These are phyloP conservation scores for Paramecium tetraurelia DNA, from an alignment of 73 alveolate species.

Conservation along the genomic window DNA sequence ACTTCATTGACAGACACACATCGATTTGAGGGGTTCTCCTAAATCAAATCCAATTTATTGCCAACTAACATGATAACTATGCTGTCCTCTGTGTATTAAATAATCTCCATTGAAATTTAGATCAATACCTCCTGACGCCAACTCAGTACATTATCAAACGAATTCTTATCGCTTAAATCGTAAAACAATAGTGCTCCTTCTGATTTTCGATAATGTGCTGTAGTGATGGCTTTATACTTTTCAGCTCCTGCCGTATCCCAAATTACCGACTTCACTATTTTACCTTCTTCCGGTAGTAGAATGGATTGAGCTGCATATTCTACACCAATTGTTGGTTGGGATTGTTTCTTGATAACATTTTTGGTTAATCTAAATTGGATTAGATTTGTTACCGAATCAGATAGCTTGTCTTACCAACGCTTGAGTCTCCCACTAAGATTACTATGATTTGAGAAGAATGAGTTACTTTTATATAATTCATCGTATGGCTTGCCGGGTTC, in stretches of 20 bases:
- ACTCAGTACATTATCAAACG: slow-evolving; percentile 59
- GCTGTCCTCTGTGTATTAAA: slow-evolving; percentile 64
- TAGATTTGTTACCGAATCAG: slow-evolving; percentile 34
- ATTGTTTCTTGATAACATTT: slow-evolving; percentile 31
- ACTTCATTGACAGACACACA: slow-evolving; percentile 32
- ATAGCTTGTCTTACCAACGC: slow-evolving; percentile 81
- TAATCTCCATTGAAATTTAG: slow-evolving; percentile 10
- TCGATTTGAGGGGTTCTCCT: slow-evolving; percentile 30
- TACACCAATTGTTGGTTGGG: slow-evolving; percentile 63
- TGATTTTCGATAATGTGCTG: slow-evolving; percentile 70
- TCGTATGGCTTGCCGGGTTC: neutral
- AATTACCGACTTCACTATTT: slow-evolving; percentile 46
- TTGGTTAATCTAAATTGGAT: slow-evolving; percentile 30
- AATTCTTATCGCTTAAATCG: slow-evolving; percentile 66
- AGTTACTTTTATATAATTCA: slow-evolving; percentile 29
- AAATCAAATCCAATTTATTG: slow-evolving; percentile 66
- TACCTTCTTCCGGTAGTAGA: slow-evolving; percentile 17
- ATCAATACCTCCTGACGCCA: slow-evolving; percentile 71
- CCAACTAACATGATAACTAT: slow-evolving; percentile 75
- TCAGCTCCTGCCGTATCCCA: slow-evolving; percentile 68
- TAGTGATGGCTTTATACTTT: slow-evolving; percentile 58
- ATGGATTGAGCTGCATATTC: slow-evolving; percentile 56
- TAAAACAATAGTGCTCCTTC: slow-evolving; percentile 79
- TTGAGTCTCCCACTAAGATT: slow-evolving; percentile 82
- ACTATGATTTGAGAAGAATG: slow-evolving; percentile 4